Evolutionary conservation across 169 alveolate species (phyloP), one percentile per base, ranked within the genome.

Genomic region (Plasmodium inui): DNA sequence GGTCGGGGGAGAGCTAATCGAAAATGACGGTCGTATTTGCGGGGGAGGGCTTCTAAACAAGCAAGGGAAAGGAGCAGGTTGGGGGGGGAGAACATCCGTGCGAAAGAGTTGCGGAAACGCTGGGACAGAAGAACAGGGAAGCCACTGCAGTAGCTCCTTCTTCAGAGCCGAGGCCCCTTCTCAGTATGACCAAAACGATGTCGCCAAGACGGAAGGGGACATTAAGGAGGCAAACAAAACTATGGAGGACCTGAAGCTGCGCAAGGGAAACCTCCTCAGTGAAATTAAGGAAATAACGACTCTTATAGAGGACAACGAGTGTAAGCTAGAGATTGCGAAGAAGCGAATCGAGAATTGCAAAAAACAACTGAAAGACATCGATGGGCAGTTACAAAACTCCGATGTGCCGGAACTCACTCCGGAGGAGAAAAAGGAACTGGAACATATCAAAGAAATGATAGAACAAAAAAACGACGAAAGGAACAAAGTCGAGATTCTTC

Each of bases 1-100:
- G 26, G 53, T 97, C 34, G 96, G 97, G 73, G 99, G 99, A 1
- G 99, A 98, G 90, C 81, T 99, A 26, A 97, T 98, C 10, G 99
- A 99, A 81, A 96, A 96, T 14, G 97, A 98, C 30, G 99, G 99
- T 28, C 97, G 98, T 2, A 97, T 99, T 98, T 96, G 98, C 19
- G 99, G 99, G 19, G 98, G 98, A 8, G 98, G 98, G 1, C 2
- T 95, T 1, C 73, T 74, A 34, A 83, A 67, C 30, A 94, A 41
- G 80, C 92, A 83, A 86, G 83, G 53, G 86, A 91, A 93, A 71
- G 82, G 71, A 12, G 34, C 78, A n/a, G 57, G 0, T 22, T 14
- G 37, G 72, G 28, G 55, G 19, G 88, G 32, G 8, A 71, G 72
- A 22, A 19, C 37, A 50, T 80, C 26, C 41, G 44, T 67, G 39